Base-by-base conservation (phyloP, 225 moss, liverwort and hornwort genomes). In the Bryum argenteum region DNA sequence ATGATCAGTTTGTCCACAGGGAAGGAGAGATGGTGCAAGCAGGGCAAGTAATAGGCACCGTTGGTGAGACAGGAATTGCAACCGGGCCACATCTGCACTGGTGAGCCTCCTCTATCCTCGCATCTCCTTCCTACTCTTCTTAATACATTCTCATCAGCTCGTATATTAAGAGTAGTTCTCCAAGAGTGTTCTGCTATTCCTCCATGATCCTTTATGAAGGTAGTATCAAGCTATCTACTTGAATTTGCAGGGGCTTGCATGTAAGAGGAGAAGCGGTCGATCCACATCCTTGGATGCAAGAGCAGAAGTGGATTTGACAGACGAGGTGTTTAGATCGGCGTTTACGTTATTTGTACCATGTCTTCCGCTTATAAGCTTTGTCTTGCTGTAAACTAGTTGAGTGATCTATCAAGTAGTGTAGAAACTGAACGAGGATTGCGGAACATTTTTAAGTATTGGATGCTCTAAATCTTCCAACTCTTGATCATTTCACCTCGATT, bases 1-100 rank as follows among this genome's bases (percentile, higher is more conserved):
- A 39, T 39, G 33, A 11, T 54, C 15, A 37, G 39, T 38, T 43
- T 66, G 11, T 78, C 12, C 57, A 23, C 76, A 90, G 86, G 47
- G 88, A 91, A 53, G 91, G 91, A 45, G 84, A 86, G 74, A 73
- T 84, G 69, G 86, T 91, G 23, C 78, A 82, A 80, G 78, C 82
- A 70, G 91, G 89, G 26, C 91, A 91, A 75, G 71, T 88, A 38
- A 74, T 91, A 40, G 91, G 91, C 72, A 80, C 80, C 24, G 84
- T 91, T 58, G 91, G 91, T 19, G 84, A 91, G 56, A 89, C 82
- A 26, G 91, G 91, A 26, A 72, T 91, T 20, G 91, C 91, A 26
- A 91, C 89, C 7, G 89, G 91, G 44, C 89, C 89, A 24, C 91
- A 91, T 73, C 72, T 91, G 67, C 91, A 91, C 72, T 91, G 91